Percentiles rank a stretch among this genome's conserved stretches.
Conservation (phyloP, 208 protist species). For the Entamoeba nuttalli region DNA sequence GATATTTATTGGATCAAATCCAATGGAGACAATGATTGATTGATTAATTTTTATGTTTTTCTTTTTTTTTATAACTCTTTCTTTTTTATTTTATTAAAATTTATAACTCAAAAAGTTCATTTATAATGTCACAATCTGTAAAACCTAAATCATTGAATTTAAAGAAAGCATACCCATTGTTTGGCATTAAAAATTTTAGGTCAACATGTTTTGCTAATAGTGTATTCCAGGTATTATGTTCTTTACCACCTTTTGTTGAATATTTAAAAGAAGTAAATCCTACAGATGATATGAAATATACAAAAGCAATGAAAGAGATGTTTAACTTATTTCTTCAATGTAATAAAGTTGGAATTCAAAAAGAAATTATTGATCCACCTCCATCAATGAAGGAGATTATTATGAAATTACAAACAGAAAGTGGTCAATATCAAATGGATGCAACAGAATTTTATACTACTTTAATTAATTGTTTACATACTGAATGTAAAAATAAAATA, state of each 20-base stretch:
- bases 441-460: background rate
- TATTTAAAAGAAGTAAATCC: background rate
- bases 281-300: background rate
- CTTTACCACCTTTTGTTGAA: background rate
- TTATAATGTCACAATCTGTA: too few relatives aligned
- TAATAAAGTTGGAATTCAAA: background rate
- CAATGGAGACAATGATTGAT: too few relatives aligned
- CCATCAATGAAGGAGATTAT: background rate
- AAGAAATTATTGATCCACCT: background rate
- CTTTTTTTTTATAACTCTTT: too few relatives aligned
- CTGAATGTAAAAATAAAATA: background rate
- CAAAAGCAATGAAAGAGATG: background rate
- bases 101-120: too few relatives aligned
- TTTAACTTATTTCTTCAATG: background rate
- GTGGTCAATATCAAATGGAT: background rate
- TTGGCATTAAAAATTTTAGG: background rate
- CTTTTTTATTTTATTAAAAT: too few relatives aligned
- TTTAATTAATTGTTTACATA: background rate
- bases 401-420: background rate
- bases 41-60: too few relatives aligned
- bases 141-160: too few relatives aligned
- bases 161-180: background rate
- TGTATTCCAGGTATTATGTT: background rate
- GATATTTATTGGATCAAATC: too few relatives aligned
- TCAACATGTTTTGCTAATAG: background rate